Base-by-base conservation (phyloP, 1,284 basidiomycete species). In the Cystobasidium sp. region DNA sequence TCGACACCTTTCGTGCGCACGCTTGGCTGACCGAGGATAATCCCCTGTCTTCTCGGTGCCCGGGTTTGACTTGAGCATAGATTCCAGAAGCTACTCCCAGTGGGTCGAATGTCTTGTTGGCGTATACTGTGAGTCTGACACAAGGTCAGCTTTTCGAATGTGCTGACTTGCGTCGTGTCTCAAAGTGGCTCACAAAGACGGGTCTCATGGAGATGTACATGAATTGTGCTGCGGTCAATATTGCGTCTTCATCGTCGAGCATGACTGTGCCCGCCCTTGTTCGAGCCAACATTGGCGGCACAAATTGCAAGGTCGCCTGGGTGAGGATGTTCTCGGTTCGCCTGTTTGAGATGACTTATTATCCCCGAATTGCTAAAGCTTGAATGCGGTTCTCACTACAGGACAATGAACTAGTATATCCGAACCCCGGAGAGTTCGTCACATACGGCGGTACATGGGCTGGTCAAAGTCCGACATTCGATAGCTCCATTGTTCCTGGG, bases 381-480 rank as follows among this genome's bases (percentile, higher is more conserved):
- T 12, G 18, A 22, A 24, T 16, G 6, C 22, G 7, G 3, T 58
- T 58, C 20, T 41, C 43, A 14, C 10, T 2, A 14, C 16, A 67
- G 65, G 24, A 52, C 18, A 56, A 68, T 37, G 67, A 68, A 46
- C 39, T 68, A 8, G 55, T 68, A 6, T 68, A 58, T 56, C 55
- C 67, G 4, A 68, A 68, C 18, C 67, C 67, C 6, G 67, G 67
- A 9, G 41, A 68, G 22, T 68, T 44, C 8, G 67, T 68, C 24
- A 56, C 55, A n/a, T 68, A 68, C 43, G 67, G 67, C 20, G 67
- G 67, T 12, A 68, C 58, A 16, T 68, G 55, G 53, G 47, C 53
- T 18, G 67, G 43, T 14, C 55, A 59, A 44, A 68, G 5, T 10
- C 67, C 67, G 7, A 20, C 31, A 9, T 20, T 20, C 7, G 41